Conservation (phyloP, 805 yeast species). For the Hanseniaspora lindneri region DNA sequence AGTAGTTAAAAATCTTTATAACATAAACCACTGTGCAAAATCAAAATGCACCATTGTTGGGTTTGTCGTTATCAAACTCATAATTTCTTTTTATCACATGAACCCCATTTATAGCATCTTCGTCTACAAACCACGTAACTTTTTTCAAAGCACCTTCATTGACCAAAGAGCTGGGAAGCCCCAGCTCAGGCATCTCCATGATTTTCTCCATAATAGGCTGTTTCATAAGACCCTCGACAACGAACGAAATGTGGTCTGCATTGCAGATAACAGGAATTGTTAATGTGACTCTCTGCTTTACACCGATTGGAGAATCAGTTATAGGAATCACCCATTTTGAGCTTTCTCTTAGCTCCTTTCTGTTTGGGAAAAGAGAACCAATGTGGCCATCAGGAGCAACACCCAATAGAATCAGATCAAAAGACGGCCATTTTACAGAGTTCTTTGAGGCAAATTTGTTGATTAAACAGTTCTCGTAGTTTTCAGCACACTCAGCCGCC, state of each 20-base stretch:
- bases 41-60: neutral
- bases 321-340: constrained; percentile 94
- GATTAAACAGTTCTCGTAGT: constrained; percentile 74
- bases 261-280: constrained; percentile 93
- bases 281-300: constrained; percentile 71
- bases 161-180: constrained; percentile 83
- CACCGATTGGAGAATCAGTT: constrained; percentile 81
- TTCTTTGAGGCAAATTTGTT: constrained; percentile 92
- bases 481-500: constrained; percentile 89
- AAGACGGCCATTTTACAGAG: constrained; percentile 88
- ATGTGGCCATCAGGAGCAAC: constrained; percentile 99
- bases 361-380: constrained; percentile 87
- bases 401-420: constrained; percentile 80
- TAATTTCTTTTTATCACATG: constrained; percentile 31
- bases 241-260: constrained; percentile 83
- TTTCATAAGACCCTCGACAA: constrained; percentile 90
- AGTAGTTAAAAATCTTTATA: too few species aligned
- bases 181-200: constrained; percentile 95
- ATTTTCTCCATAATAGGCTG: constrained; percentile 84
- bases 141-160: constrained; percentile 95
- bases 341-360: constrained; percentile 73
- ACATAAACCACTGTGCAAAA: too few species aligned
- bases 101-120: constrained; percentile 76
- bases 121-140: constrained; percentile 95
- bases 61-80: constrained; percentile 21